A percentile compares a stretch with the other conserved stretches of the same genome.
Conservation (phyloP, 1,284 basidiomycete species). For the Trametes polyzona region DNA sequence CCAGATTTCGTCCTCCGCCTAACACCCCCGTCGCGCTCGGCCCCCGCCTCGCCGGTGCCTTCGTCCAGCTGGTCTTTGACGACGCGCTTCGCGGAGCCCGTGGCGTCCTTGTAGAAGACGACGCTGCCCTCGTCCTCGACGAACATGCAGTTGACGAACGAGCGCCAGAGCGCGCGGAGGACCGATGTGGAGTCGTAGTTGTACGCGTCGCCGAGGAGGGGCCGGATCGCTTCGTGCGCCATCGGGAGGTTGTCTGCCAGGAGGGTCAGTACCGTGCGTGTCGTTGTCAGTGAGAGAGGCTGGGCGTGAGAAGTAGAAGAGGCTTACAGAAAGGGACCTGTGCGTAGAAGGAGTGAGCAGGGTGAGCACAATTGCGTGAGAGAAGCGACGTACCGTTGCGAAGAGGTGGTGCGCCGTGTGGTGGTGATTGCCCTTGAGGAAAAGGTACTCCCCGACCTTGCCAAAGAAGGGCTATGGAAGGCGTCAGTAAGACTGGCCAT, state of each 20-base stretch:
- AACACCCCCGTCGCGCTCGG: too few species aligned
- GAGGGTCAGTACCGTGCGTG: too few species aligned
- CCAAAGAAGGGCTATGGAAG: slow-evolving; percentile 37
- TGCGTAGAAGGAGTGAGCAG: slow-evolving; percentile 26
- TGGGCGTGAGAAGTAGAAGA: slow-evolving; percentile 2
- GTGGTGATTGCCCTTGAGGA: slow-evolving; percentile 31
- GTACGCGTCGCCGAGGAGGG: slow-evolving; percentile 40
- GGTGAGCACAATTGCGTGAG: slow-evolving; percentile 15
- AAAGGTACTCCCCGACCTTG: slow-evolving; percentile 39
- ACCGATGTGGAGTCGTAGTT: slow-evolving; percentile 48
- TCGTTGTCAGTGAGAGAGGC: too few species aligned
- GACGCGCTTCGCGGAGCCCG: slow-evolving; percentile 66
- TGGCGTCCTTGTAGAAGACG: slow-evolving; percentile 73
- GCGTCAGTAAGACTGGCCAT: too few species aligned
- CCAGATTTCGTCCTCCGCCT: too few species aligned
- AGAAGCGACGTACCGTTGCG: slow-evolving; percentile 24
- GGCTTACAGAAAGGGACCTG: neutral
- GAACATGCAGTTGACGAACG: slow-evolving; percentile 61
- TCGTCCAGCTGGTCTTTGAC: too few species aligned
- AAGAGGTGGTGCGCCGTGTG: slow-evolving; percentile 45
- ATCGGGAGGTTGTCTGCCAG: slow-evolving; percentile 42
- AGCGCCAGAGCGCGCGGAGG: slow-evolving; percentile 40
- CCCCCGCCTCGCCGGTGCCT: too few species aligned
- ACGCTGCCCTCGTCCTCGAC: slow-evolving; percentile 75
- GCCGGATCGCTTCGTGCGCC: slow-evolving; percentile 42